phyloP scores from a whole-genome alignment of 768 basidiomycete species.

The Boletus huronensis region DNA sequence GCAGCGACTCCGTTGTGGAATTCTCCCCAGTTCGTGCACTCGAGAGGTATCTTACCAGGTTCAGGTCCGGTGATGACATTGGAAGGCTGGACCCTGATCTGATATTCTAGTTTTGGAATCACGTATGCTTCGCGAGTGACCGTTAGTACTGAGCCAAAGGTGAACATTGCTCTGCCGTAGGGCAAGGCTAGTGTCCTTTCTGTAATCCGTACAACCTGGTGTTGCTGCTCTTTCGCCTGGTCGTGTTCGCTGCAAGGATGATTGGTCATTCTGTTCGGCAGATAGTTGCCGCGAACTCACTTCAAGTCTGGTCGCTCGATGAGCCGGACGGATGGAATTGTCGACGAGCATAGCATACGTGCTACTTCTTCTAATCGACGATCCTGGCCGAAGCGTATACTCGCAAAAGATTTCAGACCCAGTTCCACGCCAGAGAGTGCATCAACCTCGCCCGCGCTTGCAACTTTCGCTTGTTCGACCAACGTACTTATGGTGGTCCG shows the following conservation, averaged over 20 bases:
- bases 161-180: slow-evolving; percentile 88
- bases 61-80: slow-evolving; percentile 65
- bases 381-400: slow-evolving; percentile 88
- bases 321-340: slow-evolving; percentile 59
- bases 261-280: background rate
- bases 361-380: slow-evolving; percentile 87
- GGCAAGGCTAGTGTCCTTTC: slow-evolving; percentile 89
- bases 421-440: slow-evolving; percentile 69
- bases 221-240: slow-evolving; percentile 80
- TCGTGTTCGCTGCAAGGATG: slow-evolving; percentile 70
- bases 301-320: slow-evolving; percentile 68
- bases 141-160: slow-evolving; percentile 75
- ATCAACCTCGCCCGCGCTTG: slow-evolving; percentile 54
- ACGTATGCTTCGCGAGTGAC: slow-evolving; percentile 75
- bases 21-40: slow-evolving; percentile 87
- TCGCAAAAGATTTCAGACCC: slow-evolving; percentile 67
- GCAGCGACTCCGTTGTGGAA: slow-evolving; percentile 98
- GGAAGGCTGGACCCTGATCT: slow-evolving; percentile 69
- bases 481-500: slow-evolving; percentile 53
- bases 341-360: slow-evolving; percentile 83
- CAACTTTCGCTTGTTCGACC: slow-evolving; percentile 45
- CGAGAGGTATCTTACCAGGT: slow-evolving; percentile 64
- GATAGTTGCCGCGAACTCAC: slow-evolving; percentile 39
- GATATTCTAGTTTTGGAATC: slow-evolving; percentile 77
- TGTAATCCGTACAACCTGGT: slow-evolving; percentile 73